Conservation (phyloP, 805 yeast species). For the Komagataella pastoris region DNA sequence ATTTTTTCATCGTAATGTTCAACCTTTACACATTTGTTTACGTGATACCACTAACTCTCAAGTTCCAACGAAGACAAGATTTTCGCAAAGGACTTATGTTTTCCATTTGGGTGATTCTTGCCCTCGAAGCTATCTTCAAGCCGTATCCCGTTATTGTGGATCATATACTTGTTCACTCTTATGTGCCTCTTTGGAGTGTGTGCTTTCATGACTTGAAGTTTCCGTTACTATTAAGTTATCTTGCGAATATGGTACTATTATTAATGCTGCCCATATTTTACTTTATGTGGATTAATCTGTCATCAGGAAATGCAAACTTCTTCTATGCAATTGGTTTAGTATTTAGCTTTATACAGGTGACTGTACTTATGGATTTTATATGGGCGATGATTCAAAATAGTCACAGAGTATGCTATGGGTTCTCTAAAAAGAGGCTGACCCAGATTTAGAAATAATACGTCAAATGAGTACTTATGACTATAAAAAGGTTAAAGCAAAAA, state of each 20-base stretch:
- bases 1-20: slow-evolving; percentile 76
- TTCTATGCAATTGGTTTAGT: slow-evolving; percentile 88
- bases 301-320: slow-evolving; percentile 93
- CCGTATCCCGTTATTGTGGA: slow-evolving; percentile 84
- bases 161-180: slow-evolving; percentile 26
- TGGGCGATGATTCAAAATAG: slow-evolving; percentile 73
- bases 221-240: slow-evolving; percentile 13
- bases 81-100: slow-evolving; percentile 12
- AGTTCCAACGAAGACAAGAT: slow-evolving; percentile 27
- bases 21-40: slow-evolving; percentile 59
- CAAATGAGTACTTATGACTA: too few species aligned
- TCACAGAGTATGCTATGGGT: slow-evolving; percentile 21
- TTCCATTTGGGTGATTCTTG: slow-evolving; percentile 25
- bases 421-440: slow-evolving; percentile 26
- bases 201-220: slow-evolving; percentile 14
- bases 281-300: slow-evolving; percentile 86
- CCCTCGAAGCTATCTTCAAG: slow-evolving; percentile 46
- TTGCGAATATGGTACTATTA: slow-evolving; percentile 18
- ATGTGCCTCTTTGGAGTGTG: slow-evolving; percentile 15
- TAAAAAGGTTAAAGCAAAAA: too few species aligned
- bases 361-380: slow-evolving; percentile 59
- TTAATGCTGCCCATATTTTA: slow-evolving; percentile 80
- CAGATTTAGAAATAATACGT: slow-evolving; percentile 15
- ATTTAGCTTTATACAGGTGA: slow-evolving; percentile 56
- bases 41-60: slow-evolving; percentile 58